Evolutionary conservation across 306 rosid genomes (phyloP).

Genomic region (Medicago ruthenica): DNA sequence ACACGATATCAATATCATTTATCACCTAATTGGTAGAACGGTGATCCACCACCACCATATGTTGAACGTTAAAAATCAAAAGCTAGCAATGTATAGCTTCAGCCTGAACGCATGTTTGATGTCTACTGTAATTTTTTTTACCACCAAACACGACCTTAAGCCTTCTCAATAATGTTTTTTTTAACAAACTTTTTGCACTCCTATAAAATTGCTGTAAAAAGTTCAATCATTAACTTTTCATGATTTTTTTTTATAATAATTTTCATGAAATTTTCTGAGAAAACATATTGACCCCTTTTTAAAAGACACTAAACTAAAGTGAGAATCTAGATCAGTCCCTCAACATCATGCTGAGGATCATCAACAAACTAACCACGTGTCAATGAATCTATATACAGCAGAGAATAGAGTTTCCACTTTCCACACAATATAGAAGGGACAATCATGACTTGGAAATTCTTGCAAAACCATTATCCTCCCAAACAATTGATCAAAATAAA

Average conservation of each 20-base stretch:
- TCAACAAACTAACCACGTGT: slow-evolving; percentile 38
- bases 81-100: no score
- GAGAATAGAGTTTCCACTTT: slow-evolving; percentile 59
- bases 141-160: no score
- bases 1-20: no score
- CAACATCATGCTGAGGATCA: slow-evolving; percentile 39
- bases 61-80: no score
- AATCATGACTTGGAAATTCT: slow-evolving; percentile 47
- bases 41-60: no score
- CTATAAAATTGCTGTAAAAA: not conserved
- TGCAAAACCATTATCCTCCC: slow-evolving; percentile 48
- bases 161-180: no score
- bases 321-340: not conserved
- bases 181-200: not conserved
- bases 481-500: slow-evolving; percentile 46
- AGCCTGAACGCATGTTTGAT: no score
- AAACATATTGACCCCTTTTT: not conserved
- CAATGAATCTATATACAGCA: slow-evolving; percentile 73
- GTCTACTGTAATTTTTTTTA: no score
- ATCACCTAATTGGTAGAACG: no score
- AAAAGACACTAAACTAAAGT: slow-evolving; percentile 2
- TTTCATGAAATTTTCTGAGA: not conserved
- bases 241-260: no score
- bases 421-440: slow-evolving; percentile 43
- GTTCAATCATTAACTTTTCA: no score